Evolutionary conservation across 225 moss, liverwort and hornwort species (phyloP), one percentile per base, ranked within the genome.

Genomic region (Physcomitrellopsis africana): DNA sequence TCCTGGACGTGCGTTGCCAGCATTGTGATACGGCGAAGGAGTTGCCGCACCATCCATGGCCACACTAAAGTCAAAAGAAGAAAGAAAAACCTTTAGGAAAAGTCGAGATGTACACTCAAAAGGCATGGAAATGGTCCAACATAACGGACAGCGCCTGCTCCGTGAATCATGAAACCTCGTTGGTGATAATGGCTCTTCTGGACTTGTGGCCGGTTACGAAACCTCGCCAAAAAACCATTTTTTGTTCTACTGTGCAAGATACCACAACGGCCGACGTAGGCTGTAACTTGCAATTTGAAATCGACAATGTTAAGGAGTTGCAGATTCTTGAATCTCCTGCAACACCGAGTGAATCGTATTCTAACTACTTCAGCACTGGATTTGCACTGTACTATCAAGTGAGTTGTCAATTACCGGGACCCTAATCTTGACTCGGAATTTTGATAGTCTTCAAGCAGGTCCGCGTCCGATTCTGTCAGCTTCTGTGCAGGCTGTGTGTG

Each of bases 221-320:
- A 48, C 65, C n/a, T 17, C 10, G 65, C 57, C 72, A 49, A 20
- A 7, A 67, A 2, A 62, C 20, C 53, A 69, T 57, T 51, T 16
- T 37, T 75, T 43, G 70, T 48, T 48, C 65, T 56, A 42, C 14
- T 69, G 10, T 56, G n/a, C 64, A 55, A 18, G 19, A 0, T 37
- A 37, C 32, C 3, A 51, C 23, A 64, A 70, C 65, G 57, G 75
- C 23, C 49, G 48, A 24, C 74, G 32, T 2, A 0, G 32, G 32
- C 4, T 5, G 7, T 37, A 2, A 1, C 32, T 37, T 4, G 32
- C 4, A 37, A 37, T 37, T 37, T 37, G 32, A 37, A 37, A 37
- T 37, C 32, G 32, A 37, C 32, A 37, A 37, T 37, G 32, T 37
- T 37, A 2, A 37, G 7, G 0, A 37, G 32, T 37, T 0, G 32